phyloP scores from a whole-genome alignment of 768 basidiomycete genomes.

The Rhizopogon sp. region DNA sequence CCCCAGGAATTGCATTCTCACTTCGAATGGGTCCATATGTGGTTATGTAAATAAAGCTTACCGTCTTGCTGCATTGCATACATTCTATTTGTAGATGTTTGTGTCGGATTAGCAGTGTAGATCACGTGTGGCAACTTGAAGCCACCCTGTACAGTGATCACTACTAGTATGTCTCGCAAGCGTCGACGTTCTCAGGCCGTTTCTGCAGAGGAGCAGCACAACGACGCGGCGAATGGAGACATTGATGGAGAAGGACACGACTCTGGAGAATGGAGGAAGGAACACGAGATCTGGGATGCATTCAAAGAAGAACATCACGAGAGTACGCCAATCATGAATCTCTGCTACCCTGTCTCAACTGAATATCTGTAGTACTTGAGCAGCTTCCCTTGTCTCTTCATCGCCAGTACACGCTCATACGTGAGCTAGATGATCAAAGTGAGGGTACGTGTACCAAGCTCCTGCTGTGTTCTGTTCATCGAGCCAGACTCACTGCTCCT shows the following conservation, averaged over 20 bases:
- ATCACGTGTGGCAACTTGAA: too few relatives aligned
- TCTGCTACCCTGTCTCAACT: neutral
- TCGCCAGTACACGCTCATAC: slow-evolving; percentile 63
- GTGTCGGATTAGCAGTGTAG: too few relatives aligned
- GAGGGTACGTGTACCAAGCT: slow-evolving; percentile 34
- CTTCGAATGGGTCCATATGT: too few relatives aligned
- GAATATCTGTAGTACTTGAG: slow-evolving; percentile 52
- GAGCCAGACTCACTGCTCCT: slow-evolving; percentile 1
- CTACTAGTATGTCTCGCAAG: slow-evolving; percentile 36
- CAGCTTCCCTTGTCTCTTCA: slow-evolving; percentile 74
- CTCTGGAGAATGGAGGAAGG: slow-evolving; percentile 37
- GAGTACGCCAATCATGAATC: slow-evolving; percentile 35
- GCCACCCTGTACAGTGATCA: neutral
- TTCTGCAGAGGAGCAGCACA: slow-evolving; percentile 21
- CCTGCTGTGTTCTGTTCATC: neutral
- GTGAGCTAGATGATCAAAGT: slow-evolving; percentile 67
- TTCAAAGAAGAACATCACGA: slow-evolving; percentile 79
- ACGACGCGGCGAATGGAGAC: slow-evolving; percentile 1
- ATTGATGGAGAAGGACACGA: slow-evolving; percentile 9
- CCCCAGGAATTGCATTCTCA: slow-evolving; percentile 57
- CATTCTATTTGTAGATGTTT: too few relatives aligned
- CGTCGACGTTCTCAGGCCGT: slow-evolving; percentile 43
- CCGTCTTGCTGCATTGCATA: too few relatives aligned
- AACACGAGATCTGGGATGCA: slow-evolving; percentile 65
- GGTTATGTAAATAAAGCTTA: too few relatives aligned